These are phyloP conservation scores for Dictyostelium firmibasis DNA, from an alignment of 78 protist species.

Conservation along the genomic window DNA sequence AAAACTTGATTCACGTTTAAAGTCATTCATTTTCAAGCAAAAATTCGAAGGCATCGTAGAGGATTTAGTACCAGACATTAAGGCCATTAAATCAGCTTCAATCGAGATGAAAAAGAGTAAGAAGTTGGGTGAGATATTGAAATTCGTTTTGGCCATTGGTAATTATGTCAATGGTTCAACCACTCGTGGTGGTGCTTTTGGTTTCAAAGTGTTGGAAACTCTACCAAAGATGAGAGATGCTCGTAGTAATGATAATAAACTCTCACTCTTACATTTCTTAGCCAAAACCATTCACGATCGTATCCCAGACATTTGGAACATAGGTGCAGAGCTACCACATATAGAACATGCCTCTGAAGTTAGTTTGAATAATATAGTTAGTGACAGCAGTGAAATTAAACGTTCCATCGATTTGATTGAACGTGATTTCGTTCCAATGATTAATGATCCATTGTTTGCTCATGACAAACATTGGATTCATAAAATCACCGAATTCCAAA, in stretches of 20 bases:
- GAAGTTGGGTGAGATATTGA: background rate
- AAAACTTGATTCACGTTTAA: conserved; percentile 12
- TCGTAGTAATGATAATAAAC: conserved; percentile 49
- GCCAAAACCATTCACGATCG: conserved; percentile 37
- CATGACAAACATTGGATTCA: background rate
- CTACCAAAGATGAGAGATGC: conserved; percentile 58
- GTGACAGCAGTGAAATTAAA: conserved; percentile 38
- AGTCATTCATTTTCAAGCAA: conserved; percentile 22
- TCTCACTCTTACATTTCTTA: conserved; percentile 46
- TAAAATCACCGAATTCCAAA: background rate
- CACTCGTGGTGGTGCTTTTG: conserved; percentile 79
- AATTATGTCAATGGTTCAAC: conserved; percentile 63
- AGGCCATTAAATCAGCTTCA: conserved; percentile 14
- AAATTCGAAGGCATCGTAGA: conserved; percentile 13
- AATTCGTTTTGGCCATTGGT: conserved; percentile 63
- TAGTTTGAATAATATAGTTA: background rate
- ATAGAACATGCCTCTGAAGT: conserved; percentile 55
- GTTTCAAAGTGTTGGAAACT: conserved; percentile 73
- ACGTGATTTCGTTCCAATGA: conserved; percentile 14
- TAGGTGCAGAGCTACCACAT: conserved; percentile 15
- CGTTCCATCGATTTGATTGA: conserved; percentile 45
- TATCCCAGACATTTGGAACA: conserved; percentile 20
- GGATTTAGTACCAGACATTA: conserved; percentile 50
- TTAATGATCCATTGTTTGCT: background rate
- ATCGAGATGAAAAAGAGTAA: background rate